These are phyloP conservation scores for Chionographis japonica DNA, from an alignment of 106 monocot species.

Conservation along the genomic window DNA sequence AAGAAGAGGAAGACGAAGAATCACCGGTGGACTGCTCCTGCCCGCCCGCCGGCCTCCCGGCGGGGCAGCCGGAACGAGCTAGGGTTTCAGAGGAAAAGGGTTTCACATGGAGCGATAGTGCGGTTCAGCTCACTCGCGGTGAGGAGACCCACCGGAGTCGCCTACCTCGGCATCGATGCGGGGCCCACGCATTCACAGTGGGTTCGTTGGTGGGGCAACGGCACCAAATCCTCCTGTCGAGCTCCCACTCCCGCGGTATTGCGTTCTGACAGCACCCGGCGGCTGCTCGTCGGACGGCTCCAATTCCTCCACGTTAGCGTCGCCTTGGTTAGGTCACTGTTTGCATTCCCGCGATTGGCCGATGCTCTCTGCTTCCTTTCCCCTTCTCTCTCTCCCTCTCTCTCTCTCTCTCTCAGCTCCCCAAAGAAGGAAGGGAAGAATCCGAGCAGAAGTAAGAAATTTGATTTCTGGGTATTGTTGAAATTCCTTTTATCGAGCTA, in stretches of 20 bases:
- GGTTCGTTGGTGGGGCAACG: not conserved
- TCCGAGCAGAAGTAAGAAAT: not conserved
- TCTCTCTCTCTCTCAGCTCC: not conserved
- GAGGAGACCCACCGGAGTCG: too few species aligned
- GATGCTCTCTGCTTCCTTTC: not conserved
- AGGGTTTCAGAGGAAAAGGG: too few species aligned
- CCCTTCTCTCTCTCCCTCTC: not conserved
- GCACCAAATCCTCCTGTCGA: not conserved
- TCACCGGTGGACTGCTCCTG: too few species aligned
- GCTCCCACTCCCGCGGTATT: not conserved
- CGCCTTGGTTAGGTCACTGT: too few species aligned
- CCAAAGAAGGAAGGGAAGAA: not conserved
- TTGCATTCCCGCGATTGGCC: not conserved
- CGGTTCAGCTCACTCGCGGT: too few species aligned
- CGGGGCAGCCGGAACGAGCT: too few species aligned
- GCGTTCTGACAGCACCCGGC: slow-evolving; percentile 1
- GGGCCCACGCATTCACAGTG: not conserved
- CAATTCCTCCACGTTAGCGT: slow-evolving; percentile 8
- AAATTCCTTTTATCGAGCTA: not conserved
- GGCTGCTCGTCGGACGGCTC: not conserved
- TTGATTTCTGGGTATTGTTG: not conserved
- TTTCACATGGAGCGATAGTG: too few species aligned
- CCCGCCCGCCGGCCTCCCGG: too few species aligned
- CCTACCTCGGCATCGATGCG: too few species aligned
- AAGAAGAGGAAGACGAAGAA: too few species aligned